A percentile compares a stretch with the other conserved stretches of the same genome.
phyloP scores from a whole-genome alignment of 306 rosid genomes.

The Prunus mira region DNA sequence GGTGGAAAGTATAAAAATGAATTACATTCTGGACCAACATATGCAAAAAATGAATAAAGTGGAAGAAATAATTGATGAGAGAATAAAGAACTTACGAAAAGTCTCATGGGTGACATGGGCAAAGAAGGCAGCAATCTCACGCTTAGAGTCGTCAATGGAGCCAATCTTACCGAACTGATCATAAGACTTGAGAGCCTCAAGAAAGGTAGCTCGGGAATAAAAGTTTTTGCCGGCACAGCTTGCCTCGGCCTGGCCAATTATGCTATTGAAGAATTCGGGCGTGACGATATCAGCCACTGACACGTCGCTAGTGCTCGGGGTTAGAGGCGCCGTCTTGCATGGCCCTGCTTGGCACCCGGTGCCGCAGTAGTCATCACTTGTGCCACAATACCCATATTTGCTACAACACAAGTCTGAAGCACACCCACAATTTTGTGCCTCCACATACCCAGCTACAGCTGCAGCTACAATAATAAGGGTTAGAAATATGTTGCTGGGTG shows the following conservation, averaged over 20 bases:
- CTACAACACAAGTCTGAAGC: conserved; percentile 57
- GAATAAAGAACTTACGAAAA: conserved; percentile 43
- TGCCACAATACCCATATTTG: conserved; percentile 61
- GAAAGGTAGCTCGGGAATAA: conserved; percentile 49
- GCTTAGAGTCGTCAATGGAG: conserved; percentile 52
- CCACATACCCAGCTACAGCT: neutral
- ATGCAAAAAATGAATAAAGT: neutral
- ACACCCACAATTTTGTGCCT: conserved; percentile 62
- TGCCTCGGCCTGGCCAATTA: conserved; percentile 41
- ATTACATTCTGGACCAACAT: no score
- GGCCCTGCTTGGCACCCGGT: conserved; percentile 61
- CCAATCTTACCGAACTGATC: conserved; percentile 41
- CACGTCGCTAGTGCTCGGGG: conserved; percentile 26
- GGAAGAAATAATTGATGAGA: neutral
- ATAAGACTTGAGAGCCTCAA: conserved; percentile 49
- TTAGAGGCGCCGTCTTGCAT: conserved; percentile 28
- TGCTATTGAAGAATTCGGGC: conserved; percentile 41
- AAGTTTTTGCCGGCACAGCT: conserved; percentile 62
- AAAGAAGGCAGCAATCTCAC: conserved; percentile 83
- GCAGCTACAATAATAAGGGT: conserved; percentile 10
- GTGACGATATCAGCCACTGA: conserved; percentile 58
- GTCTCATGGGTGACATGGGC: conserved; percentile 86
- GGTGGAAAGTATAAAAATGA: no score
- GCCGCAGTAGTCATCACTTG: conserved; percentile 44
- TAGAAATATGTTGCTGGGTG: neutral